Conservation (phyloP, 805 yeast species). For the Suhomyces pyralidae region DNA sequence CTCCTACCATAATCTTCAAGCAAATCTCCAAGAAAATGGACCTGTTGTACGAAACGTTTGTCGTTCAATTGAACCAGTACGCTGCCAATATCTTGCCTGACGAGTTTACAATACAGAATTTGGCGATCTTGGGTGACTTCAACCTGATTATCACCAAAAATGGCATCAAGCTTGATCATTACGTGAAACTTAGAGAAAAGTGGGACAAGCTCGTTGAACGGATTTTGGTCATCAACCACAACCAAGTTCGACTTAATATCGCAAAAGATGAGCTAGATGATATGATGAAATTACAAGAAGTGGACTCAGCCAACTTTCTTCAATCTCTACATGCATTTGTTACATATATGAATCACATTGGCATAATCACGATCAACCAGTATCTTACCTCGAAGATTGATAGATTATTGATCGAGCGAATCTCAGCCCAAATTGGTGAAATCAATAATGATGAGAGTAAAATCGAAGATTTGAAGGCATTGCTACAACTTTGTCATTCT, state of each 20-base stretch:
- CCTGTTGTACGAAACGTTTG: constrained; percentile 3
- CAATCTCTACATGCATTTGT: constrained; percentile 26
- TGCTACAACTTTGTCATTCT: constrained; percentile 16
- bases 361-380: constrained; percentile 20
- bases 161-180: constrained; percentile 6
- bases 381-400: constrained; percentile 28
- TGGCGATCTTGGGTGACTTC: constrained; percentile 10
- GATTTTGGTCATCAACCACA: constrained; percentile 6
- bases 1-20: constrained; percentile 2
- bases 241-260: background rate
- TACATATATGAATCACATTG: constrained; percentile 26
- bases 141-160: constrained; percentile 9
- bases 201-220: constrained; percentile 13
- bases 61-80: constrained; percentile 14
- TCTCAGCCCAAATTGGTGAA: constrained; percentile 29
- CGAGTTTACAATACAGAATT: constrained; percentile 9
- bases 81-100: constrained; percentile 20
- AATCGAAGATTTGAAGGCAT: constrained; percentile 17
- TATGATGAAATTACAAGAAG: background rate
- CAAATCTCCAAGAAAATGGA: constrained; percentile 5
- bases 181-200: constrained; percentile 6
- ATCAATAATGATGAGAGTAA: constrained; percentile 16
- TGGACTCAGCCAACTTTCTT: constrained; percentile 11
- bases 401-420: constrained; percentile 22
- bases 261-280: constrained; percentile 8